Evolutionary conservation across 352 stramenopile genomes (phyloP), one percentile per base, ranked within the genome.

Genomic region (Saprolegnia diclina): DNA sequence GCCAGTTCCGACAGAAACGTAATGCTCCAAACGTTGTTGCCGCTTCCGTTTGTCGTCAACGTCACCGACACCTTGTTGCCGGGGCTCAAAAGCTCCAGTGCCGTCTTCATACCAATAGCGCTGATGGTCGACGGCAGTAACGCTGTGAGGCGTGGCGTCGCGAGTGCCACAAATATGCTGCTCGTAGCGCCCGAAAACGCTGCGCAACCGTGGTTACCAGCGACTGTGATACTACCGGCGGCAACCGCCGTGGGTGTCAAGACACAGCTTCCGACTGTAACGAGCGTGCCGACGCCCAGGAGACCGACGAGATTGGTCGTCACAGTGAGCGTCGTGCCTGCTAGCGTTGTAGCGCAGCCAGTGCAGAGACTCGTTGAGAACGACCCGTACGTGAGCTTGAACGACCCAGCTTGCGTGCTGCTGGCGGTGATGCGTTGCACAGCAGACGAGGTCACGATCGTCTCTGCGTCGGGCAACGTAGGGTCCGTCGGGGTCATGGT

Each of bases 1-100:
- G 85, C 73, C 42, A 98, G 79, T 72, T 97, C 79, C 32, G 88
- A 95, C 0, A 96, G 61, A 71, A 98, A 98, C 22, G 93, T 98
- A 55, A 98, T 83, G 32, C 71, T 74, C 90, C 91, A 98, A 52
- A 85, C 77, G 71, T 95, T 91, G 38, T 79, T 79, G 21, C 71
- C 77, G 22, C 73, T 75, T 52, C 56, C 56, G 44, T 73, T 66
- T 22, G 65, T 68, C 14, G 52, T 61, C 5, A 74, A 74, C 0
- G 73, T 63, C 9, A 93, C 87, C 37, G 79, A 64, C 7, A 94
- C 75, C n/a, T 78, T 67, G 0, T 79, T 77, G 2, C 35, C 38
- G 0, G 45, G 24, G 7, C 87, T 70, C 29, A 94, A 64, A 35
- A 92, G 81, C 68, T 93, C 72, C 0, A 94, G 67, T 10, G 87